Conservation (phyloP, 2,329 filamentous ascomycete genomes). For the Calonectria fujianensis region DNA sequence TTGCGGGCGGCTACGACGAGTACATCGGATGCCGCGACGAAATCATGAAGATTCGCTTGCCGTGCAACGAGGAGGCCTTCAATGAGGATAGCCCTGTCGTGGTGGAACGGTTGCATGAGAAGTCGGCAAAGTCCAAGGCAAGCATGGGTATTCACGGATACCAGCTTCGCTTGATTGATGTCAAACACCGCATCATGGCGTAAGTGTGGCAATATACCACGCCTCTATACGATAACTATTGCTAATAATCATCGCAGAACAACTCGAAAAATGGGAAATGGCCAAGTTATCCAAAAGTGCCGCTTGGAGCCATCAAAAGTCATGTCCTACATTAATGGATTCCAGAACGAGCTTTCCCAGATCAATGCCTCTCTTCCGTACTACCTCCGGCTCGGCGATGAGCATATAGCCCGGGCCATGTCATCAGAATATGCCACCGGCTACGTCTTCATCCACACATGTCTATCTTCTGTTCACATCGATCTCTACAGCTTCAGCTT, state of each 20-base stretch:
- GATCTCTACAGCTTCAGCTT: slow-evolving; percentile 64
- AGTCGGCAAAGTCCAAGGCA: slow-evolving; percentile 48
- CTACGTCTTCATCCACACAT: slow-evolving; percentile 62
- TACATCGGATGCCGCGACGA: slow-evolving; percentile 62
- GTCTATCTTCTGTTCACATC: slow-evolving; percentile 61
- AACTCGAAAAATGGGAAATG: slow-evolving; percentile 53
- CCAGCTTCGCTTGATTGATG: slow-evolving; percentile 60
- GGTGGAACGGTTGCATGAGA: slow-evolving; percentile 58
- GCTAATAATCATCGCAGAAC: slow-evolving; percentile 45
- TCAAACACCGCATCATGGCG: slow-evolving; percentile 62
- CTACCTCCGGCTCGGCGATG: slow-evolving; percentile 59
- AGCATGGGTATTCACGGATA: slow-evolving; percentile 59
- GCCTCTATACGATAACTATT: not conserved
- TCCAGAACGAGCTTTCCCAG: slow-evolving; percentile 62
- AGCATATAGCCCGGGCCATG: slow-evolving; percentile 58
- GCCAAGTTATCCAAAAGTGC: slow-evolving; percentile 44
- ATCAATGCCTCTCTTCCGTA: slow-evolving; percentile 61
- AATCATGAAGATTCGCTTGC: slow-evolving; percentile 62
- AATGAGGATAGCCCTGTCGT: slow-evolving; percentile 57
- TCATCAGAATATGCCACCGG: slow-evolving; percentile 57
- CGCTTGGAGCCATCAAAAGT: slow-evolving; percentile 61
- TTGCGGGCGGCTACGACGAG: slow-evolving; percentile 64
- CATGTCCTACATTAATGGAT: slow-evolving; percentile 60
- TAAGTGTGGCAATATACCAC: slow-evolving; percentile 47
- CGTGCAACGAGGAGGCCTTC: slow-evolving; percentile 60